phyloP scores from a whole-genome alignment of 371 early-diverging fungal genomes.

The Nematocida minor region DNA sequence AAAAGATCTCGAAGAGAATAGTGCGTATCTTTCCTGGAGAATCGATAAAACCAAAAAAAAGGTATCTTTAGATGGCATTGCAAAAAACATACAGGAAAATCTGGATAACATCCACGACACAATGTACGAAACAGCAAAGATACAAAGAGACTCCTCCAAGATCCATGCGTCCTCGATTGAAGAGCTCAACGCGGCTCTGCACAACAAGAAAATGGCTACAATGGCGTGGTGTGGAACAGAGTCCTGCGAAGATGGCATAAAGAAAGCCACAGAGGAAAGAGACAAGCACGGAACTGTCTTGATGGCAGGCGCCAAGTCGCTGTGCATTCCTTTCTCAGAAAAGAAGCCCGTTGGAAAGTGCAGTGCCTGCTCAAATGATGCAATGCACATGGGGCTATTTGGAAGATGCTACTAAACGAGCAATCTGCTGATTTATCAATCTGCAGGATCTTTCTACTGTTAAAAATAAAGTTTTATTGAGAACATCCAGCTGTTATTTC shows the following conservation, averaged over 20 bases:
- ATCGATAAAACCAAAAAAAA: slow-evolving; percentile 72
- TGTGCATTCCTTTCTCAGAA: slow-evolving; percentile 82
- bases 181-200: slow-evolving; percentile 79
- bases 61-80: slow-evolving; percentile 63
- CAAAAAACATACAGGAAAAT: slow-evolving; percentile 67
- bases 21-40: slow-evolving; percentile 77
- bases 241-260: slow-evolving; percentile 89
- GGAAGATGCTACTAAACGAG: slow-evolving; percentile 26
- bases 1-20: slow-evolving; percentile 78
- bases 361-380: slow-evolving; percentile 15
- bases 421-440: too few species aligned
- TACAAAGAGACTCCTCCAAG: slow-evolving; percentile 72
- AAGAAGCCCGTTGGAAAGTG: neutral
- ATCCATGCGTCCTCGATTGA: slow-evolving; percentile 75
- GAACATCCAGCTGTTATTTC: too few species aligned
- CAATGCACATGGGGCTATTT: slow-evolving; percentile 37
- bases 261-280: slow-evolving; percentile 75
- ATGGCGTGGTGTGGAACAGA: slow-evolving; percentile 89
- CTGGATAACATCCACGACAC: slow-evolving; percentile 79
- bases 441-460: too few species aligned
- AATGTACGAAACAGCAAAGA: slow-evolving; percentile 81
- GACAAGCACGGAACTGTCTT: slow-evolving; percentile 68
- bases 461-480: too few species aligned
- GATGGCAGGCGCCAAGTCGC: slow-evolving; percentile 94
- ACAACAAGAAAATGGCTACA: slow-evolving; percentile 76